A percentile compares a stretch with the other conserved stretches of the same genome.
Evolutionary conservation across 257 asterid genomes (phyloP).

Genomic region (Scutellaria galericulata): DNA sequence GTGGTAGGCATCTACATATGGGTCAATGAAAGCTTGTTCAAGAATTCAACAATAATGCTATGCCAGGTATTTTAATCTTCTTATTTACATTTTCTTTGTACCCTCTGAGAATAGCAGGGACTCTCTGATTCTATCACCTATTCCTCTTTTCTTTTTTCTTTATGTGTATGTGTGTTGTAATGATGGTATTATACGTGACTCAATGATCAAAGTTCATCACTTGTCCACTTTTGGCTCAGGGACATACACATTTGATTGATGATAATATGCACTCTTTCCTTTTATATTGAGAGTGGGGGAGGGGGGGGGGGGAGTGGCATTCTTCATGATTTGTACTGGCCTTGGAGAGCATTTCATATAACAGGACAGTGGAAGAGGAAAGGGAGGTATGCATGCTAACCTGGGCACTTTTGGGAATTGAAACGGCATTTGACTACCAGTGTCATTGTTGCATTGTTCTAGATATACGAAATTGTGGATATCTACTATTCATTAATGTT

Average conservation of each 20-base stretch:
- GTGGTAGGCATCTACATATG: slow-evolving; percentile 91
- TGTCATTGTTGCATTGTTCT: slow-evolving; percentile 17
- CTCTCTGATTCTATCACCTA: slow-evolving; percentile 19
- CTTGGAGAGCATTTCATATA: slow-evolving; percentile 8
- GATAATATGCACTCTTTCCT: background rate
- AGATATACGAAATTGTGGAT: slow-evolving; percentile 19
- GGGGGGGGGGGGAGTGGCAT: slow-evolving; percentile 19
- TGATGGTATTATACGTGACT: background rate
- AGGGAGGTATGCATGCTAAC: slow-evolving; percentile 4
- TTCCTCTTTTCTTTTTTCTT: slow-evolving; percentile 1
- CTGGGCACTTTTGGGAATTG: slow-evolving; percentile 17
- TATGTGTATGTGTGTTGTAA: background rate
- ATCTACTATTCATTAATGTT: slow-evolving; percentile 19
- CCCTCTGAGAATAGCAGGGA: slow-evolving; percentile 23
- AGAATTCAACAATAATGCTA: slow-evolving; percentile 70
- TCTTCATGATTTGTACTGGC: slow-evolving; percentile 8
- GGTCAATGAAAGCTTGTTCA: slow-evolving; percentile 80
- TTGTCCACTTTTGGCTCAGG: background rate
- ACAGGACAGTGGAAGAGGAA: background rate
- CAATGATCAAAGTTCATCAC: background rate
- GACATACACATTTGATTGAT: background rate
- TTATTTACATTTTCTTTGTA: background rate
- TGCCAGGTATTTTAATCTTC: slow-evolving; percentile 74
- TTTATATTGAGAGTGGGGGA: slow-evolving; percentile 1
- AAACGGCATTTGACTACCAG: slow-evolving; percentile 22